A percentile compares a stretch with the other conserved stretches of the same genome.
phyloP scores from a whole-genome alignment of 1,139 yeast species.

The Sugiyamaella xylanicola region DNA sequence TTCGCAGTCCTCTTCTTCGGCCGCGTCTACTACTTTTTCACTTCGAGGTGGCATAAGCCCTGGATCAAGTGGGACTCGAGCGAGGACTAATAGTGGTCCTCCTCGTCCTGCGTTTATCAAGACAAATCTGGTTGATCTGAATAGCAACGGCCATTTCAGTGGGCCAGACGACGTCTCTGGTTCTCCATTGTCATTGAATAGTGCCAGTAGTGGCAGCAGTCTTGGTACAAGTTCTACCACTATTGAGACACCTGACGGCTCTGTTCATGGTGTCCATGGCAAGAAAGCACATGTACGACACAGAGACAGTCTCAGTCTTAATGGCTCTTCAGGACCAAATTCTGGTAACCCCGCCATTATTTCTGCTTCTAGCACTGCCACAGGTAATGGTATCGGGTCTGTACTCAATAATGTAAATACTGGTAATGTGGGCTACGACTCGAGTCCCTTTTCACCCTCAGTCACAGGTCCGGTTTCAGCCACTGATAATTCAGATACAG shows the following conservation, averaged over 20 bases:
- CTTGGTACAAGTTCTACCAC: neutral
- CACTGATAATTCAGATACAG: neutral
- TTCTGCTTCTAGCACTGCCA: neutral
- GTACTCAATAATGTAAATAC: too few relatives aligned
- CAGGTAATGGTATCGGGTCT: too few relatives aligned
- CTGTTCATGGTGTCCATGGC: neutral
- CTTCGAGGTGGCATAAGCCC: conserved; percentile 2
- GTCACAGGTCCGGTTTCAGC: neutral
- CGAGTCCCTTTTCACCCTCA: neutral
- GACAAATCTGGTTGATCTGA: conserved; percentile 4
- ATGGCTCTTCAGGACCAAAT: neutral
- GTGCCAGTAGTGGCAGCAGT: conserved; percentile 2
- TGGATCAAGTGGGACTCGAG: conserved; percentile 6
- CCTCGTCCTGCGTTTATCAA: conserved; percentile 11
- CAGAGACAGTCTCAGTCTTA: conserved; percentile 6
- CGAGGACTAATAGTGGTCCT: conserved; percentile 12
- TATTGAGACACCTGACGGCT: neutral
- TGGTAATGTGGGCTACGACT: too few relatives aligned
- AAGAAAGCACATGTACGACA: conserved; percentile 6
- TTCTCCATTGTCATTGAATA: neutral
- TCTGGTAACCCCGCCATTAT: neutral
- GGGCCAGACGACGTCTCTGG: conserved; percentile 1
- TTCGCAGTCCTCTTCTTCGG: conserved; percentile 4
- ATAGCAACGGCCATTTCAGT: neutral
- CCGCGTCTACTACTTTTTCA: conserved; percentile 3